Evolutionary conservation across 768 basidiomycete species (phyloP).

Genomic region (Russula emetica): DNA sequence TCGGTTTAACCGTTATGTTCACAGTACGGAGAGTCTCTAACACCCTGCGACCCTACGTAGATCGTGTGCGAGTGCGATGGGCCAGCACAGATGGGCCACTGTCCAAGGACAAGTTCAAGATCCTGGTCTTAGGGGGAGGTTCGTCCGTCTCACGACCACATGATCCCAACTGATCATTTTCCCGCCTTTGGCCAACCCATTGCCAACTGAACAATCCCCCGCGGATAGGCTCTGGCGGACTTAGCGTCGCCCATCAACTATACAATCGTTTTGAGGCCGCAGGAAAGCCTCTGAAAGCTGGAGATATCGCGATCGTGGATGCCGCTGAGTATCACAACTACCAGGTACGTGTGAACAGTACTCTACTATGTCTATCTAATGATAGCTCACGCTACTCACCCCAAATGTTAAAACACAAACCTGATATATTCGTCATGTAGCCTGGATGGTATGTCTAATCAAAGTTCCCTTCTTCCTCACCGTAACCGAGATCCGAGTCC

Average conservation of each 20-base stretch:
- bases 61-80: slow-evolving; percentile 28
- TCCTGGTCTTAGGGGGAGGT: slow-evolving; percentile 88
- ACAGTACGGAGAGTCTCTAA: slow-evolving; percentile 20
- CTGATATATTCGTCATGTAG: slow-evolving; percentile 37
- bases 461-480: not conserved
- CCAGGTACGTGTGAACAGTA: slow-evolving; percentile 45
- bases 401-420: slow-evolving; percentile 8
- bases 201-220: not conserved
- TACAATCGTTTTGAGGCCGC: slow-evolving; percentile 71
- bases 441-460: slow-evolving; percentile 74
- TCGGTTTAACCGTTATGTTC: not conserved
- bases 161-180: slow-evolving; percentile 1
- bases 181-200: not conserved
- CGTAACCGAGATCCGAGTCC: not conserved
- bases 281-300: slow-evolving; percentile 59
- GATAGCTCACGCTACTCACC: not conserved
- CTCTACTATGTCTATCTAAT: not conserved
- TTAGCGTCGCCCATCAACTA: slow-evolving; percentile 84
- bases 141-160: slow-evolving; percentile 31
- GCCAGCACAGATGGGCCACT: slow-evolving; percentile 38
- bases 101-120: slow-evolving; percentile 61
- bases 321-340: slow-evolving; percentile 80
- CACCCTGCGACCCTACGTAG: not conserved
- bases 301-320: slow-evolving; percentile 86
- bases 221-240: slow-evolving; percentile 68